A percentile compares a stretch with the other conserved stretches of the same genome.
Conservation (phyloP, 805 yeast genomes). For the Yamadazyma philogaea region DNA sequence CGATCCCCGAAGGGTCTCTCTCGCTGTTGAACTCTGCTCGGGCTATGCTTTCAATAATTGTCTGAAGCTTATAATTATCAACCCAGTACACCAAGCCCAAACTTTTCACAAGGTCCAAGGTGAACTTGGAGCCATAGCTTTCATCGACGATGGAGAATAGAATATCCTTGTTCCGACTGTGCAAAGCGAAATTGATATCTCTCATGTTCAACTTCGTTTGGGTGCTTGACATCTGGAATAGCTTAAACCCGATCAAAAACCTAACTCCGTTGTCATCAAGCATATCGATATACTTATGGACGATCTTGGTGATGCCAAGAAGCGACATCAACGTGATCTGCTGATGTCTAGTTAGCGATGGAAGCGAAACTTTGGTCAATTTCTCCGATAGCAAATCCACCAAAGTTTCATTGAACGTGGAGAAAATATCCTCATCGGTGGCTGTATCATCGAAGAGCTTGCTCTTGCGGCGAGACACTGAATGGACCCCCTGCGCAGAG, state of each 20-base stretch:
- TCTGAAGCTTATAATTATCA: slow-evolving; percentile 24
- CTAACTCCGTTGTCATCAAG: slow-evolving; percentile 67
- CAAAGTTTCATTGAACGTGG: slow-evolving; percentile 39
- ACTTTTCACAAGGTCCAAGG: slow-evolving; percentile 59
- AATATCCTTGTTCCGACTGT: slow-evolving; percentile 72
- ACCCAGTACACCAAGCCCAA: slow-evolving; percentile 75
- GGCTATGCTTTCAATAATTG: slow-evolving; percentile 65
- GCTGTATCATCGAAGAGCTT: slow-evolving; percentile 2
- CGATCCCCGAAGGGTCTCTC: slow-evolving; percentile 66
- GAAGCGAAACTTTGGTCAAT: slow-evolving; percentile 63
- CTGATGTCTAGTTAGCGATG: slow-evolving; percentile 85
- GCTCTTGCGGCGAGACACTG: slow-evolving; percentile 2
- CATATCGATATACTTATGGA: slow-evolving; percentile 42
- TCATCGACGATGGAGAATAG: slow-evolving; percentile 49
- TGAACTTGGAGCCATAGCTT: slow-evolving; percentile 42
- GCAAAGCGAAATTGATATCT: slow-evolving; percentile 85
- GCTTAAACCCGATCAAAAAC: slow-evolving; percentile 66
- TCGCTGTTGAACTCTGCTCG: slow-evolving; percentile 60
- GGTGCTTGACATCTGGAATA: slow-evolving; percentile 50
- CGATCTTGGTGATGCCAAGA: slow-evolving; percentile 58
- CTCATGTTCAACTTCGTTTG: slow-evolving; percentile 65
- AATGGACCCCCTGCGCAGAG: slow-evolving; percentile 1
- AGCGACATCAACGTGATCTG: slow-evolving; percentile 77
- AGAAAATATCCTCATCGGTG: slow-evolving; percentile 23
- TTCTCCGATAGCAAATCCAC: slow-evolving; percentile 53